Evolutionary conservation across 116 monocot genomes (phyloP), one percentile per base, ranked within the genome.

Genomic region (Phalaenopsis hybrid): DNA sequence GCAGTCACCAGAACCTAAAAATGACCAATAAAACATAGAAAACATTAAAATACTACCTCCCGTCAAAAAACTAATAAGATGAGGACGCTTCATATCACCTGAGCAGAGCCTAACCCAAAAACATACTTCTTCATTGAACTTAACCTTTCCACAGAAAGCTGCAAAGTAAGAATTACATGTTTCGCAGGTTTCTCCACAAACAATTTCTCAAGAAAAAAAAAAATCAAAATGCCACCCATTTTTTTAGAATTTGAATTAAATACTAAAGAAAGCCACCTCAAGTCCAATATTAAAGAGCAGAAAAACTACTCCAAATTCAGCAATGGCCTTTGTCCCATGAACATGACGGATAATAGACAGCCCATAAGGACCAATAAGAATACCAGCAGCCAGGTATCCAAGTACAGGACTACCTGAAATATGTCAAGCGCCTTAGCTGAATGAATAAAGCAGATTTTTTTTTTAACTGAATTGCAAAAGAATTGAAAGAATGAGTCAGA

Each of bases 81-180:
- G 74, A 79, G 18, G 7, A 75, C 45, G 5, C 77, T 76, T 46
- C 76, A 13, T 81, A 78, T 81, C 58, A 90, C 94, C 96, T 97
- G 96, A 83, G 96, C 91, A 84, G 94, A 88, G 37, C 94, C 94
- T 80, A 97, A 85, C 28, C 97, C 96, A 84, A 96, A 96, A 74
- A 96, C 96, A 84, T 94, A 96, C 81, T 96, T 96, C 83, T 96
- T 96, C 96, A 96, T 96, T 46, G 96, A 96, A 84, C 94, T 96
- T 51, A 96, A 84, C 84, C 96, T 89, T 90, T 96, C 96, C 52
- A 96, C 92, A 57, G 96, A 96, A 78, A 96, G 96, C 94, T 96
- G 90, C 76, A 91, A 78, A 72, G 59, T 23, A 23, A 44, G 20
- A 63, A 76, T 37, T 63, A 81, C n/a, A 77, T 5, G 37, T 79